Evolutionary conservation across 495 filamentous ascomycete species (phyloP), one percentile per base, ranked within the genome.

Genomic region (Neurospora hispaniola): DNA sequence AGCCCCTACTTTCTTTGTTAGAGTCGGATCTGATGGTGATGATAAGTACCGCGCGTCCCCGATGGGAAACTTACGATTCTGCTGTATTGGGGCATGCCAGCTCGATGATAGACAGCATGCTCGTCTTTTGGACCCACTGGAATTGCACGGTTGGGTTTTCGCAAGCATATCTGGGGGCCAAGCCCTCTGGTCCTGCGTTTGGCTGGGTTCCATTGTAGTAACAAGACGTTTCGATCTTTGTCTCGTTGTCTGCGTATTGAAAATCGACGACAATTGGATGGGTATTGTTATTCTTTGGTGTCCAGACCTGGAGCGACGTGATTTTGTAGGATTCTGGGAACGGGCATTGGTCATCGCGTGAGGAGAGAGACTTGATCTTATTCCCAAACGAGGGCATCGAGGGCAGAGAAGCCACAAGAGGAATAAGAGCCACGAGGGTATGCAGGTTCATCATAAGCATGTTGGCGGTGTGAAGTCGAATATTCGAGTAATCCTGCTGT

Each of bases 111-210:
- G 74, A 75, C 38, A 82, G 46, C 71, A 5, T 3, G 31, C 42
- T 69, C 12, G 76, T 69, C 76, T 80, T 20, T 76, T 86, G 38
- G n/a, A 85, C 69, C 83, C 85, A 74, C 82, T 88, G 80, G 85
- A 89, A 80, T 73, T 86, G 23, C 82, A 88, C 75, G 76, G 78
- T 27, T 14, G 38, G n/a, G 71, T 80, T 70, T 16, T 80, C 71
- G 80, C 80, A 79, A 66, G 78, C 40, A 73, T 75, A 76, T 73
- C 78, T 70, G 2, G 76, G 68, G 7, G 76, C 70, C 5, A 74
- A 72, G 1, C 74, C 80, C 10, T 66, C n/a, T 4, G 69, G 70
- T 43, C 72, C 79, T 11, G 74, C 71, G 38, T 76, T 81, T 35
- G 54, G 35, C 20, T 79, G 80, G 16, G 75, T 77, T 42, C 54